phyloP scores from a whole-genome alignment of 148 eudicot species.

The Pouteria glomerata region DNA sequence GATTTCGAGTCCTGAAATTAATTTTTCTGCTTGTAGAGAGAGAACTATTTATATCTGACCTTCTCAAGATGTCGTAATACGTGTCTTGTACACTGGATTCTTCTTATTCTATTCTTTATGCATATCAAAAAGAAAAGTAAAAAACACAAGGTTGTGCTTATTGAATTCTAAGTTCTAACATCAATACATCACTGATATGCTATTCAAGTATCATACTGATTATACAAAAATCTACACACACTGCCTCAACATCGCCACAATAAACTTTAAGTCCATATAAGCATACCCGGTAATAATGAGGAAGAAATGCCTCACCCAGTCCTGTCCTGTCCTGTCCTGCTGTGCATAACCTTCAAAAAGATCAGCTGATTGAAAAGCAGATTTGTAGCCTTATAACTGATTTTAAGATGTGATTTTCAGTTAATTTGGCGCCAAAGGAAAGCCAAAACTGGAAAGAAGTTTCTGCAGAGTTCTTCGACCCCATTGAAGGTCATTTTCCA shows the following conservation, averaged over 20 bases:
- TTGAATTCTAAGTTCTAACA: not conserved
- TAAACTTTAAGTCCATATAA: not conserved
- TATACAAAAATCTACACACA: not conserved
- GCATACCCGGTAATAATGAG: not conserved
- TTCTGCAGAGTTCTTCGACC: conserved; percentile 36
- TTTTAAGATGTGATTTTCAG: not conserved
- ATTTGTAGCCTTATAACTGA: not conserved
- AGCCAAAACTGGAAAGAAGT: conserved; percentile 29
- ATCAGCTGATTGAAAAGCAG: not conserved
- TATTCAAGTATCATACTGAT: not conserved
- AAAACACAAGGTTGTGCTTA: not conserved
- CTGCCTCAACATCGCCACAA: not conserved
- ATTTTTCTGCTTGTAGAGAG: too few relatives aligned
- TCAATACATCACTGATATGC: not conserved
- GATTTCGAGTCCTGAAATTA: too few relatives aligned
- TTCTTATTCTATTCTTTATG: not conserved
- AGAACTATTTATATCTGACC: too few relatives aligned
- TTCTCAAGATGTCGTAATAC: too few relatives aligned
- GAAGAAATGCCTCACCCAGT: not conserved
- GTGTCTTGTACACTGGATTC: too few relatives aligned
- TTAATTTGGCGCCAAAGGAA: conserved; percentile 13
- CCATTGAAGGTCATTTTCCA: conserved; percentile 36
- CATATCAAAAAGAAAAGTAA: not conserved
- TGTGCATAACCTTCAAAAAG: not conserved
- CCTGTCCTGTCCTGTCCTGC: not conserved